Evolutionary conservation across 164 flowering plant genomes (phyloP), one percentile per base, ranked within the genome.

Genomic region (Nymphaea thermarum): DNA sequence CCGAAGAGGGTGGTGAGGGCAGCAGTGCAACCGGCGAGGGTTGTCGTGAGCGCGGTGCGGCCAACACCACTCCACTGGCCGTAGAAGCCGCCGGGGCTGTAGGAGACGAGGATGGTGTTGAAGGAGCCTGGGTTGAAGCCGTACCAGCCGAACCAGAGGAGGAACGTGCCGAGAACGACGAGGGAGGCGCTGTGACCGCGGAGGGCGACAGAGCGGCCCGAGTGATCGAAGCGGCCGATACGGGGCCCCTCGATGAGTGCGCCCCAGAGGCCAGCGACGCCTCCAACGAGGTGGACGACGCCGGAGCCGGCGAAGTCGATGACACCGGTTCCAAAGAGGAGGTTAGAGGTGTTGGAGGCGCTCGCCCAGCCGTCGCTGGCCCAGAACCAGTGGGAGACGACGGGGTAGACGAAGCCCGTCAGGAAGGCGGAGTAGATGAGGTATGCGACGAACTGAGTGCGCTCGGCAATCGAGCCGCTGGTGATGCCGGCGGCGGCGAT

Each of bases 121-220:
- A 89, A 89, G 1, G 95, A 88, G 6, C 94, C 91, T 0, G 94
- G 94, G 73, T 88, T 88, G 74, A 88, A 88, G 4, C 95, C 95
- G 75, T 85, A 88, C 95, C 95, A 88, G 0, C 91, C 95, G 69
- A 88, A 88, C 94, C 94, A 88, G 2, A 88, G 77, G 69, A 88
- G 42, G 75, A 88, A 88, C 3, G 94, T 81, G 6, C 94, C 94
- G 16, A 88, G 76, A 1, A 88, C 94, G 3, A 88, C 89, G 3
- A 88, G 76, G 0, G 89, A 73, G 0, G 89, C 90, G 63, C 83
- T 82, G 71, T 88, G 94, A 6, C 94, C 94, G 6, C 63, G 63
- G 0, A 88, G 68, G 2, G 83, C 66, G 2, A 82, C 76, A 5
- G 85, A 43, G 15, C 83, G 77, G 43, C 90, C 87, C 2, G 76